Conservation (phyloP, 371 early-diverging fungal genomes). For the Mucor indicus region DNA sequence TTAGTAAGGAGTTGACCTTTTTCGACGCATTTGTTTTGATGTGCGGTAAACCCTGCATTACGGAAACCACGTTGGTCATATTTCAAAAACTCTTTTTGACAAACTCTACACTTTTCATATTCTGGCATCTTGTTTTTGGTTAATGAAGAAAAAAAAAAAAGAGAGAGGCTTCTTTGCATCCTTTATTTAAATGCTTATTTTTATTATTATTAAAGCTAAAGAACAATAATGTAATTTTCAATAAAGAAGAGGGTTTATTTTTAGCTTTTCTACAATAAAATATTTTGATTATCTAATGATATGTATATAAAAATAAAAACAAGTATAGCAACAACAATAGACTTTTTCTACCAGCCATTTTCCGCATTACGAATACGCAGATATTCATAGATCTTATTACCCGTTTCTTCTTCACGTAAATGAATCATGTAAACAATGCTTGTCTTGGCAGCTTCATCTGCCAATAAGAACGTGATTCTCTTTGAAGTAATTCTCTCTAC, state of each 20-base stretch:
- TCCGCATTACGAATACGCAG: conserved; percentile 34
- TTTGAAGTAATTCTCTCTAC: conserved; percentile 35
- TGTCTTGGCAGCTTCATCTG: conserved; percentile 25
- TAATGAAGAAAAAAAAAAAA: too few species aligned
- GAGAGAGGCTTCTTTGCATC: too few species aligned
- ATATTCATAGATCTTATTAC: conserved; percentile 37
- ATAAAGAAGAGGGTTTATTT: too few species aligned
- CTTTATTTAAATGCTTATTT: too few species aligned
- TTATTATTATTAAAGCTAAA: too few species aligned
- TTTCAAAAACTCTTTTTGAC: conserved; percentile 29
- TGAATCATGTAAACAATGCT: conserved; percentile 47
- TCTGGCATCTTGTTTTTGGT: too few species aligned
- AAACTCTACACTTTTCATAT: conserved; percentile 20
- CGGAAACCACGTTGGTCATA: conserved; percentile 42
- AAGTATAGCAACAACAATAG: too few species aligned
- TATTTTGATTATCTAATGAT: too few species aligned
- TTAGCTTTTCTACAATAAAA: too few species aligned
- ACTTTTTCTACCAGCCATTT: conserved; percentile 31
- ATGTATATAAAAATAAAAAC: too few species aligned
- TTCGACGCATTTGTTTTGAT: conserved; percentile 35
- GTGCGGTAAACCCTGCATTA: conserved; percentile 40
- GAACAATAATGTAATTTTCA: too few species aligned
- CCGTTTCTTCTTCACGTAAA: conserved; percentile 39
- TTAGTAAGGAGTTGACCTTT: not conserved
- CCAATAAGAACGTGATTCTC: conserved; percentile 33